A percentile compares a stretch with the other conserved stretches of the same genome.
Evolutionary conservation across 2,329 filamentous ascomycete genomes (phyloP).

Genomic region (Fusarium nygamai): DNA sequence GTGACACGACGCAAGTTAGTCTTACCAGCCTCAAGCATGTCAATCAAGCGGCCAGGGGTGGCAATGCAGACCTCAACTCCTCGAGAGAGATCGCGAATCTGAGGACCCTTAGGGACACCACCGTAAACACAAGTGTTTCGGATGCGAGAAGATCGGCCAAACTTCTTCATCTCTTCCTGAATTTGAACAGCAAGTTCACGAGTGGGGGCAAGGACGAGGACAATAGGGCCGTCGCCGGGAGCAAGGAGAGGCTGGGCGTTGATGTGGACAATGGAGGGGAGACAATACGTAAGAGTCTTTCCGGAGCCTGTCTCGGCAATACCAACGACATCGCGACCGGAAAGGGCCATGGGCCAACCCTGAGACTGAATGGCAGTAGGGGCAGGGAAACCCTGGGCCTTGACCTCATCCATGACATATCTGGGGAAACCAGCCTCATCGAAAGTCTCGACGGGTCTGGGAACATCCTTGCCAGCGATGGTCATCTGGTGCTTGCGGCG

Average conservation of each 20-base stretch:
- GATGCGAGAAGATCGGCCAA: conserved; percentile 96
- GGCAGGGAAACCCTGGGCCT: conserved; percentile 93
- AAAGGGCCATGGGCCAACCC: conserved; percentile 98
- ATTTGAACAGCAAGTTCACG: conserved; percentile 99
- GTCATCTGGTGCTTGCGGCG: conserved; percentile 86
- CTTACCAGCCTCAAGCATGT: conserved; percentile 98
- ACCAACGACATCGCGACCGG: conserved; percentile 97
- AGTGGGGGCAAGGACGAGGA: conserved; percentile 93
- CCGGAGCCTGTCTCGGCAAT: conserved; percentile 99
- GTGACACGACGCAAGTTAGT: conserved; percentile 98
- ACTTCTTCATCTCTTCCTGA: conserved; percentile 98
- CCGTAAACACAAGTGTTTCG: conserved; percentile 99
- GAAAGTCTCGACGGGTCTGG: conserved; percentile 95
- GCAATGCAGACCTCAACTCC: conserved; percentile 99
- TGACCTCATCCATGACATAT: conserved; percentile 98
- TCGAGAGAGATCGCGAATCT: conserved; percentile 93
- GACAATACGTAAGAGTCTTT: conserved; percentile 98
- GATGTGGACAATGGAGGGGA: conserved; percentile 98
- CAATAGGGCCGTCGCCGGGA: conserved; percentile 94
- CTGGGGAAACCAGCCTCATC: conserved; percentile 97
- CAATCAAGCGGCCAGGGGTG: conserved; percentile 95
- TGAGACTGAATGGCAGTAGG: conserved; percentile 98
- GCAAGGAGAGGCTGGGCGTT: conserved; percentile 97
- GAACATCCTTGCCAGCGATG: conserved; percentile 81
- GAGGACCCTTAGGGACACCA: conserved; percentile 96